Evolutionary conservation across 2,329 filamentous ascomycete species (phyloP).

Genomic region (Claviceps sp.): DNA sequence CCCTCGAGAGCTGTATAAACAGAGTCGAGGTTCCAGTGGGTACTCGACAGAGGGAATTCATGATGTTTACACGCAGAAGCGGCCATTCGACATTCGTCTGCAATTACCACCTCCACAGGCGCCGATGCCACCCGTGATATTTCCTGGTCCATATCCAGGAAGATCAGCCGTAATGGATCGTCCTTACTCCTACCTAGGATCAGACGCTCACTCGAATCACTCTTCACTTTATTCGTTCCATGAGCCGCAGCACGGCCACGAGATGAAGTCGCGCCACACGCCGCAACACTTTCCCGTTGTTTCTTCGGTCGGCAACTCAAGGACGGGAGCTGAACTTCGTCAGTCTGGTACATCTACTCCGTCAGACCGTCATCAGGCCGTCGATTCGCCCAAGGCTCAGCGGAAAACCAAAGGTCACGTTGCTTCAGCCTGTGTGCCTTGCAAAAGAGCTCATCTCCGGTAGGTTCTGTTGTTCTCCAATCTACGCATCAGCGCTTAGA

Average conservation of each 20-base stretch:
- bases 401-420: slow-evolving; percentile 69
- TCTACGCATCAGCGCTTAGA: too few relatives aligned
- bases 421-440: slow-evolving; percentile 73
- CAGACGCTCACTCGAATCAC: slow-evolving; percentile 12
- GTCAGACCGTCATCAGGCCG: slow-evolving; percentile 29
- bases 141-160: slow-evolving; percentile 12
- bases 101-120: slow-evolving; percentile 13
- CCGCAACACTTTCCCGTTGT: slow-evolving; percentile 12
- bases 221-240: slow-evolving; percentile 15
- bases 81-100: slow-evolving; percentile 12
- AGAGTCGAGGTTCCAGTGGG: slow-evolving; percentile 30
- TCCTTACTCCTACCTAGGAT: slow-evolving; percentile 14
- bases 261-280: slow-evolving; percentile 2
- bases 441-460: slow-evolving; percentile 71
- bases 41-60: slow-evolving; percentile 30
- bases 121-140: slow-evolving; percentile 10
- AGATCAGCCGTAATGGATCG: slow-evolving; percentile 11
- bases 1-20: slow-evolving; percentile 43
- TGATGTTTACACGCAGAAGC: slow-evolving; percentile 31
- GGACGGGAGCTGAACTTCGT: slow-evolving; percentile 10
- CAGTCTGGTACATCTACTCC: slow-evolving; percentile 20
- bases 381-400: slow-evolving; percentile 45
- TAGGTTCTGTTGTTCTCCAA: slow-evolving; percentile 19
- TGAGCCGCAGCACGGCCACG: slow-evolving; percentile 3
- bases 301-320: slow-evolving; percentile 6